These are phyloP conservation scores for Helenozyma rhizophorensis DNA, from an alignment of 805 yeast species.

Conservation along the genomic window DNA sequence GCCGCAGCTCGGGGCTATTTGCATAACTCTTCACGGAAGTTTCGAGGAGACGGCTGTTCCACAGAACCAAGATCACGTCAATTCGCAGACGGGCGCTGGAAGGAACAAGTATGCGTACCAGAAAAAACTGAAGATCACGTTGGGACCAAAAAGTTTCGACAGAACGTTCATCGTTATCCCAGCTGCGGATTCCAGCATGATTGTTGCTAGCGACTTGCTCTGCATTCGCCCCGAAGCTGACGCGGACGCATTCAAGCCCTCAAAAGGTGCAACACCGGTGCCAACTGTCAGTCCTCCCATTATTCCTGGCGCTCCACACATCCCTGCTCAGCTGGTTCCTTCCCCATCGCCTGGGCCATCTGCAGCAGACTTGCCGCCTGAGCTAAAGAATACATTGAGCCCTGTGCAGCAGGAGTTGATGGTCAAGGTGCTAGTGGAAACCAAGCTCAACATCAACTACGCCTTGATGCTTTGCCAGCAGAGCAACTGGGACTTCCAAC, in stretches of 20 bases:
- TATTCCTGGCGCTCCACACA: constrained; percentile 5
- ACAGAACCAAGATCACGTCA: constrained; percentile 25
- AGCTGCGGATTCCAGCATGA: constrained; percentile 60
- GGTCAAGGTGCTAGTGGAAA: constrained; percentile 61
- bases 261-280: constrained; percentile 4
- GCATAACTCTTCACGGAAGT: constrained; percentile 79
- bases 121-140: constrained; percentile 28
- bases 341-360: constrained; percentile 12
- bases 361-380: constrained; percentile 49
- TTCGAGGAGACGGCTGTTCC: constrained; percentile 68
- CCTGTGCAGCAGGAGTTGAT: constrained; percentile 61
- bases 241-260: constrained; percentile 12
- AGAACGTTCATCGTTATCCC: constrained; percentile 76
- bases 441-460: constrained; percentile 73
- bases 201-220: constrained; percentile 85
- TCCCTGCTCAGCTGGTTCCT: neutral
- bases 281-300: constrained; percentile 1
- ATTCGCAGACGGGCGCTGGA: constrained; percentile 13
- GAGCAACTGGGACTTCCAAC: constrained; percentile 75
- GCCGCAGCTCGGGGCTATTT: constrained; percentile 70
- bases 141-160: constrained; percentile 75
- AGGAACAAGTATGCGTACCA: constrained; percentile 13
- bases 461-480: constrained; percentile 82
- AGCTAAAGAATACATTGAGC: constrained; percentile 46
- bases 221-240: constrained; percentile 37